Evolutionary conservation across 1,284 basidiomycete genomes (phyloP).

Genomic region (Ustilago shanxiensis): DNA sequence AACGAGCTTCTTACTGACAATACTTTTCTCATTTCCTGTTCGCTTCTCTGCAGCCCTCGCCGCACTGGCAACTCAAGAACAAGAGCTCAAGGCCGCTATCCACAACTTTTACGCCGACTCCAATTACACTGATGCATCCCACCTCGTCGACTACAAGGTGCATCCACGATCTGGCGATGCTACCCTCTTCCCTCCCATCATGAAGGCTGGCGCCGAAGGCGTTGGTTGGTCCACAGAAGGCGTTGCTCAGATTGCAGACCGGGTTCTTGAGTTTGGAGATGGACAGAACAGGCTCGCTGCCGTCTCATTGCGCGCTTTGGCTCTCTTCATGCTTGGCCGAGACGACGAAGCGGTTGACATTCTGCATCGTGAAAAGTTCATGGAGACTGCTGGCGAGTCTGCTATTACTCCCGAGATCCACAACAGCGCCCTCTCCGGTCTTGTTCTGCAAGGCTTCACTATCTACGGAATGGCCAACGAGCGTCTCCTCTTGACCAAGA

Average conservation of each 20-base stretch:
- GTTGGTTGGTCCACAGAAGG: slow-evolving; percentile 57
- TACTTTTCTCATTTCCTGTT: neutral
- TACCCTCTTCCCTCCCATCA: slow-evolving; percentile 56
- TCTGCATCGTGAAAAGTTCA: slow-evolving; percentile 59
- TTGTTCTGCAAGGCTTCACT: slow-evolving; percentile 58
- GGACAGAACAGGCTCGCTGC: slow-evolving; percentile 33
- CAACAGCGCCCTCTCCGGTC: slow-evolving; percentile 47
- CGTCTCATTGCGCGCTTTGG: slow-evolving; percentile 54
- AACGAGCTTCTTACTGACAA: neutral
- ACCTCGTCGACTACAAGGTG: slow-evolving; percentile 50
- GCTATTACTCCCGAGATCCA: slow-evolving; percentile 34
- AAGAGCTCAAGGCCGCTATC: slow-evolving; percentile 52
- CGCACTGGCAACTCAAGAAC: slow-evolving; percentile 49
- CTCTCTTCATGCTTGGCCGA: slow-evolving; percentile 60
- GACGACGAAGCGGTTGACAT: slow-evolving; percentile 63
- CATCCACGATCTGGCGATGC: slow-evolving; percentile 30
- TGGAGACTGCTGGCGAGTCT: slow-evolving; percentile 49
- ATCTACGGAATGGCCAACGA: slow-evolving; percentile 68
- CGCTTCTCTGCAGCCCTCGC: slow-evolving; percentile 28
- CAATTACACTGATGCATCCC: slow-evolving; percentile 55
- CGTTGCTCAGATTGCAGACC: slow-evolving; percentile 41
- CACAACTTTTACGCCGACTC: slow-evolving; percentile 42
- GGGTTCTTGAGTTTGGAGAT: slow-evolving; percentile 48
- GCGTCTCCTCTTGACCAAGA: slow-evolving; percentile 46
- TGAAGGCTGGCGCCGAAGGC: slow-evolving; percentile 36